Percentiles rank a stretch among this genome's conserved stretches.
These are phyloP conservation scores for Cladophialophora exuberans DNA, from an alignment of 2,329 filamentous ascomycete genomes.

Conservation along the genomic window DNA sequence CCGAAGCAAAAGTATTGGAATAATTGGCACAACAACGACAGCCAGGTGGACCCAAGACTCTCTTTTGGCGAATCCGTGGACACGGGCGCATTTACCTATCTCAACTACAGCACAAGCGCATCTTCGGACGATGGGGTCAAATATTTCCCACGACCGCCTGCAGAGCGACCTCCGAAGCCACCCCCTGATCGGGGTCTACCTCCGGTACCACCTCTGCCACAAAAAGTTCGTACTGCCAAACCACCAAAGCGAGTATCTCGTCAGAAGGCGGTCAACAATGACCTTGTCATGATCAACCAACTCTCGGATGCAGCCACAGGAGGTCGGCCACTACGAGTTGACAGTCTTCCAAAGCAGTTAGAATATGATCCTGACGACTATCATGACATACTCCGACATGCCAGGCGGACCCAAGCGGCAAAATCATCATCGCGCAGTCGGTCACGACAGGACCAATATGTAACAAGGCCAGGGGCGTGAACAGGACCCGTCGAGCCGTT, in stretches of 20 bases:
- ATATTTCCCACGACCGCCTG: slow-evolving; percentile 24
- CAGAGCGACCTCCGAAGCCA: slow-evolving; percentile 17
- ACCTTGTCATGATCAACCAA: slow-evolving; percentile 7
- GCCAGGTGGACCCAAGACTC: slow-evolving; percentile 24
- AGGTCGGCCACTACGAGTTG: slow-evolving; percentile 20
- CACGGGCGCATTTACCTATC: slow-evolving; percentile 25
- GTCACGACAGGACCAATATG: slow-evolving; percentile 3
- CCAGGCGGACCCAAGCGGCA: slow-evolving; percentile 5
- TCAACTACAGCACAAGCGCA: slow-evolving; percentile 30
- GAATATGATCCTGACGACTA: slow-evolving; percentile 20
- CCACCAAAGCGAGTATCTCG: background rate
- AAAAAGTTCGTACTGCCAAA: slow-evolving; percentile 10
- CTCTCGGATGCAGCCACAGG: slow-evolving; percentile 12
- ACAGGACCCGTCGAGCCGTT: too few species aligned
- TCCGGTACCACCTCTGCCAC: slow-evolving; percentile 16
- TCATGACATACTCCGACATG: slow-evolving; percentile 13
- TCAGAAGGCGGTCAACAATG: background rate
- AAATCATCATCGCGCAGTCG: slow-evolving; percentile 14
- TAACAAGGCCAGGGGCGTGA: background rate
- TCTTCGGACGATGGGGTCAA: slow-evolving; percentile 25
- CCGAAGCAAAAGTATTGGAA: slow-evolving; percentile 10
- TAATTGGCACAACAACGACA: slow-evolving; percentile 26
- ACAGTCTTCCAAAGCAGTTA: slow-evolving; percentile 18
- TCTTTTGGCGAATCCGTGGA: slow-evolving; percentile 24
- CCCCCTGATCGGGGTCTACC: slow-evolving; percentile 20